Evolutionary conservation across 116 monocot species (phyloP).

Genomic region (Papilionanthe hybrid): DNA sequence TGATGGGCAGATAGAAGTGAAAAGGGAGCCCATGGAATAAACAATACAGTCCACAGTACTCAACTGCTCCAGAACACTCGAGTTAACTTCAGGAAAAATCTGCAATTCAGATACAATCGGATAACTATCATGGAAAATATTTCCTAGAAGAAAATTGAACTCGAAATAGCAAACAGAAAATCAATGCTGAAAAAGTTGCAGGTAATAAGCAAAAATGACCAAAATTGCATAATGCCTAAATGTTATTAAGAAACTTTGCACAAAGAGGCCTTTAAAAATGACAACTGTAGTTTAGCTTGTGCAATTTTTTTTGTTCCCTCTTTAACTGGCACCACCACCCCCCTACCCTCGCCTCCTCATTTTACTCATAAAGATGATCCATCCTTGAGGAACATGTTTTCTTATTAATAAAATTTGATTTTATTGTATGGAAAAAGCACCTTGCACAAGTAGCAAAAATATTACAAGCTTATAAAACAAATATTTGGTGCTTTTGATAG

Average conservation of each 20-base stretch:
- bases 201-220: background rate
- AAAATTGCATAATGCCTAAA: background rate
- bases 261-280: background rate
- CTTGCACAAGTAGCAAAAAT: background rate
- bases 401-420: background rate
- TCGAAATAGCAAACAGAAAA: background rate
- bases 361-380: constrained; percentile 1
- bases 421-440: background rate
- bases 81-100: constrained; percentile 79
- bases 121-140: background rate
- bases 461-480: background rate
- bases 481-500: background rate
- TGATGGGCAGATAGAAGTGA: constrained; percentile 93
- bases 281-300: background rate
- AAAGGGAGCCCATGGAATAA: constrained; percentile 98
- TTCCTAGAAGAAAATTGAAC: background rate
- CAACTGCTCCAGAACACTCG: constrained; percentile 77
- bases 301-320: background rate
- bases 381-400: background rate
- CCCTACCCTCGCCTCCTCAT: background rate
- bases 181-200: background rate
- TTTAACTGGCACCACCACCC: background rate
- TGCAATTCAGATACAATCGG: constrained; percentile 19
- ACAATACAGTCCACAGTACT: constrained; percentile 81
- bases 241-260: background rate